Conservation (phyloP, 176 grass and related monocot genomes). For the Themeda triandra region DNA sequence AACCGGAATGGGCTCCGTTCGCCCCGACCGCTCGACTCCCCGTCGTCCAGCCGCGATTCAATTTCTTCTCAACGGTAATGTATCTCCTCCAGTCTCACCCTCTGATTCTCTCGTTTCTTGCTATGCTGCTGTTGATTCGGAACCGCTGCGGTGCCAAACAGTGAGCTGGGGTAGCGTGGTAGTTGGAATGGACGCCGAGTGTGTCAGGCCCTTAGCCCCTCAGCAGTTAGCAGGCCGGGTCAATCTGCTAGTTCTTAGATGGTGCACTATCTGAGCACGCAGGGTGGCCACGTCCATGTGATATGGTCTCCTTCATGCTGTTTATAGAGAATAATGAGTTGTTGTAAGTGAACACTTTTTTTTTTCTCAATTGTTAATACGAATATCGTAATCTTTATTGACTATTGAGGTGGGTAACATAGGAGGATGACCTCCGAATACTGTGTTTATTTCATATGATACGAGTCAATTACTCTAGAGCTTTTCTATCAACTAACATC, state of each 20-base stretch:
- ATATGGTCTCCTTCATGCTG: background rate
- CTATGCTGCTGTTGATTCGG: background rate
- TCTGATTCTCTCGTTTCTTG: background rate
- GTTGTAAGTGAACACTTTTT: background rate
- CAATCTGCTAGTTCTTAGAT: background rate
- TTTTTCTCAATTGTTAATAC: slow-evolving; percentile 9
- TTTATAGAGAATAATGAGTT: background rate
- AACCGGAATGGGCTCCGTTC: background rate
- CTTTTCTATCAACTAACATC: background rate
- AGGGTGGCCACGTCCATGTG: background rate
- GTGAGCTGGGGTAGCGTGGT: background rate
- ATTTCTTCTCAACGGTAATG: background rate
- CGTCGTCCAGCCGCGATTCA: slow-evolving; percentile 6
- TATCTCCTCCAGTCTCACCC: background rate
- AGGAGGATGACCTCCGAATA: background rate
- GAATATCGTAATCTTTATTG: slow-evolving; percentile 3
- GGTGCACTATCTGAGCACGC: background rate
- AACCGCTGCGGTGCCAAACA: background rate
- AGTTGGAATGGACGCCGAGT: background rate
- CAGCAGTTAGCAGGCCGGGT: background rate
- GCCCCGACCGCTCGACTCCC: background rate
- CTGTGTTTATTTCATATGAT: slow-evolving; percentile 21
- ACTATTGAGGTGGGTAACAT: slow-evolving; percentile 2
- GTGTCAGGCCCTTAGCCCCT: background rate
- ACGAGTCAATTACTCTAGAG: slow-evolving; percentile 18